Percentiles rank a stretch among this genome's conserved stretches.
phyloP scores from a whole-genome alignment of 371 early-diverging fungal genomes.

The Polyrhizophydium stewartii region DNA sequence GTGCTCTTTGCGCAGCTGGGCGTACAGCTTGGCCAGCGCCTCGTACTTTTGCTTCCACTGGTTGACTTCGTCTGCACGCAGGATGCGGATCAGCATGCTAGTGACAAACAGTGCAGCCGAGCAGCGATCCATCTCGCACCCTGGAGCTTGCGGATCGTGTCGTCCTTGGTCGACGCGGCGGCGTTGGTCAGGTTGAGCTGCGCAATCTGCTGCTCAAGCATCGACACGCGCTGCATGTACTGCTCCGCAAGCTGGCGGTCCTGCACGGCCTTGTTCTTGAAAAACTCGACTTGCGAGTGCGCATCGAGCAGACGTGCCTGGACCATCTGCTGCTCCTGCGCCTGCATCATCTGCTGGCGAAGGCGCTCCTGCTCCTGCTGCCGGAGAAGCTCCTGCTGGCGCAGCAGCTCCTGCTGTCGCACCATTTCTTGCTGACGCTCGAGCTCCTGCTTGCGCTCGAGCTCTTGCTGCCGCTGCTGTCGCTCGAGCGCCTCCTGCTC shows the following conservation, averaged over 20 bases:
- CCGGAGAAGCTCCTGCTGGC: conserved; percentile 10
- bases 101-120: background rate
- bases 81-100: no score
- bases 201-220: conserved; percentile 77
- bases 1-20: conserved; percentile 93
- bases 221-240: conserved; percentile 61
- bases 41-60: conserved; percentile 91
- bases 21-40: conserved; percentile 88
- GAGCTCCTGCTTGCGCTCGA: conserved; percentile 1
- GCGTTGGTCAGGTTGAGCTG: conserved; percentile 57
- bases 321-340: conserved; percentile 17
- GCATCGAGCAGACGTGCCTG: conserved; percentile 67
- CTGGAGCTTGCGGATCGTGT: conserved; percentile 31
- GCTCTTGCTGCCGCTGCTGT: conserved; percentile 16
- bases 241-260: conserved; percentile 80
- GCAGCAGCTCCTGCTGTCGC: conserved; percentile 9
- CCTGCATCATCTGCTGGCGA: conserved; percentile 17
- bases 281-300: conserved; percentile 72
- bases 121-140: conserved; percentile 3
- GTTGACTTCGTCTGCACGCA: conserved; percentile 53
- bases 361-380: conserved; percentile 20
- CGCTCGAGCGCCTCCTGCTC: conserved; percentile 17
- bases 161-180: conserved; percentile 26
- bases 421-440: conserved; percentile 9
- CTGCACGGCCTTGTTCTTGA: conserved; percentile 72